Percentiles rank a stretch among this genome's conserved stretches.
These are phyloP conservation scores for Cladosporium phlei DNA, from an alignment of 2,329 filamentous ascomycete genomes.

Conservation along the genomic window DNA sequence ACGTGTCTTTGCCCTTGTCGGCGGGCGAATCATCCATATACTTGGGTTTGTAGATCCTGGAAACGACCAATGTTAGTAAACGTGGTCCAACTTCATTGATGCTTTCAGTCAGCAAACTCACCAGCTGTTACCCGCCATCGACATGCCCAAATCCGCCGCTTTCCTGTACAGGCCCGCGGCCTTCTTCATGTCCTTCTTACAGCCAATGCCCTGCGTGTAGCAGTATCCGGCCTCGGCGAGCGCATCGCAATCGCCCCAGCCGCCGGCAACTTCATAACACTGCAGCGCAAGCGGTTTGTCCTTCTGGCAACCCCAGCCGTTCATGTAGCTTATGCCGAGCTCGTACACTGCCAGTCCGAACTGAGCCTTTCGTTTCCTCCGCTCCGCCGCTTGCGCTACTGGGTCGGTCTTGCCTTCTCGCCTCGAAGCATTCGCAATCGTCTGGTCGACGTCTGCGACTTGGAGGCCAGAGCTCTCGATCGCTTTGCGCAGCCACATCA, in stretches of 20 bases:
- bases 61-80: neutral
- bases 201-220: constrained; percentile 88
- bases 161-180: constrained; percentile 84
- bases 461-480: constrained; percentile 62
- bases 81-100: neutral
- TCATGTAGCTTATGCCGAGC: constrained; percentile 92
- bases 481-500: constrained; percentile 87
- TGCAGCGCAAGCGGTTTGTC: constrained; percentile 82
- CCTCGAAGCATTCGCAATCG: constrained; percentile 23
- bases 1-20: constrained; percentile 42
- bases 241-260: constrained; percentile 93
- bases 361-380: constrained; percentile 81
- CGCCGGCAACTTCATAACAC: constrained; percentile 94
- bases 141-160: constrained; percentile 90
- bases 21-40: constrained; percentile 63
- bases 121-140: constrained; percentile 98
- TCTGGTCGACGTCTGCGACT: constrained; percentile 16
- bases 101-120: constrained; percentile 45
- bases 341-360: constrained; percentile 96
- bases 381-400: constrained; percentile 60
- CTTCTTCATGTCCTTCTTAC: constrained; percentile 94
- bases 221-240: constrained; percentile 93
- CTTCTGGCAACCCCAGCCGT: constrained; percentile 94
- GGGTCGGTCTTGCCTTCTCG: constrained; percentile 52
- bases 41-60: constrained; percentile 93